Conservation (phyloP, 345 rosid species). For the Angophora floribunda region DNA sequence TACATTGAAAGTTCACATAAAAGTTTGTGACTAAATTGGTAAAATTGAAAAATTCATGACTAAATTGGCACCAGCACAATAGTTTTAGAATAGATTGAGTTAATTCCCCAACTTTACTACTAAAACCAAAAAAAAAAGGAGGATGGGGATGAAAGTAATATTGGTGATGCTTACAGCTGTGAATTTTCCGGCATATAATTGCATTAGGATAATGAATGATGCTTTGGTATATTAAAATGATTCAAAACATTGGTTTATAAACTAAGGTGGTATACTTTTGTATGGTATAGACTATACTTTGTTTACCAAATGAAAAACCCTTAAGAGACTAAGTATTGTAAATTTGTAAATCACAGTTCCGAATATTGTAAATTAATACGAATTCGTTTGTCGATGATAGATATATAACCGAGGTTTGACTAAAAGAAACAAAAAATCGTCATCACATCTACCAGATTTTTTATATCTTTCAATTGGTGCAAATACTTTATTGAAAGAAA, state of each 20-base stretch:
- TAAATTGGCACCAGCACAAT: rapidly evolving
- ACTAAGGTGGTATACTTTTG: neutral
- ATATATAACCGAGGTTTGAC: neutral
- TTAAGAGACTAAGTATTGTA: neutral
- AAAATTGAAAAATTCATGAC: too few relatives aligned
- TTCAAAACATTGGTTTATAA: neutral
- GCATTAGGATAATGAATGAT: neutral
- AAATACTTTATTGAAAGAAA: neutral
- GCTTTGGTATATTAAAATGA: neutral
- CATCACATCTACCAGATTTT: neutral
- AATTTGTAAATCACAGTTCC: neutral
- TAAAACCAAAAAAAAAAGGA: too few relatives aligned
- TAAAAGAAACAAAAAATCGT: too few relatives aligned
- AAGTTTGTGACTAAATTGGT: rapidly evolving
- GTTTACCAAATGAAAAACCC: neutral
- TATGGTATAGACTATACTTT: too few relatives aligned
- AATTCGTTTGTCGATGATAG: too few relatives aligned
- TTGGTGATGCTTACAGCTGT: too few relatives aligned
- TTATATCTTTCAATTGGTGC: neutral
- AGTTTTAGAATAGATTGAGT: too few relatives aligned
- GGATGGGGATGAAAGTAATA: too few relatives aligned
- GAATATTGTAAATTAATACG: too few relatives aligned
- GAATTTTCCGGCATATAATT: neutral
- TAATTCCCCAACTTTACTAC: too few relatives aligned
- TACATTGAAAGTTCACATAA: too few relatives aligned